Base-by-base conservation (phyloP, 1,284 basidiomycete genomes). In the Heimioporus retisporus region DNA sequence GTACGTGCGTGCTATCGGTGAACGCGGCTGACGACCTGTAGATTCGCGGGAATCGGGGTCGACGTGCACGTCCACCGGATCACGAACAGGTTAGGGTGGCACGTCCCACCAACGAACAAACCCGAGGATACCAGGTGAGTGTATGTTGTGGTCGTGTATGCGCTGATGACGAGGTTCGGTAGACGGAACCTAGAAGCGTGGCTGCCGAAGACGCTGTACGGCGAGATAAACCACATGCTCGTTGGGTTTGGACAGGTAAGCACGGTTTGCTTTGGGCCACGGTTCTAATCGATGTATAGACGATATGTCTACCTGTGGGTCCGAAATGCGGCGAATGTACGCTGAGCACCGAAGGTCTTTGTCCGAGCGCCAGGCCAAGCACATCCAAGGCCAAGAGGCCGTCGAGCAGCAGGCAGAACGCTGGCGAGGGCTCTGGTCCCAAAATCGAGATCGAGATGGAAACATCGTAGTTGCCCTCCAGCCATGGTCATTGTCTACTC, bases 51-150 rank as follows among this genome's bases (percentile, higher is more conserved):
- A 0, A 98, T 99, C 50, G 97, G 97, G 0, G 97, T 99, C 0
- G 97, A 99, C 73, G 93, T 96, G 0, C 96, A 99, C 75, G 97
- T 99, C 2, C 96, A 99, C 73, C 85, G 97, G 1, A 97, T 99
- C 65, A 96, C 96, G 18, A 97, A 98, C 73, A 86, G 96, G 23
- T 81, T 99, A 1, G 91, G 93, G 28, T 99, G 97, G 97, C 96
- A 98, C 79, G 88, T 89, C 63, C 89, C 87, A 4, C 88, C 89
- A 7, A 97, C 96, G 0, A 95, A 92, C 72, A 93, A 85, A 3
- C 94, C 97, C 0, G 97, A 99, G 78, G 89, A 94, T 74, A 98
- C 97, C 0, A 84, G 95, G 92, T 55, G 35, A 46, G 44, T 46
- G 16, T 13, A n/a, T n/a, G 44, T 46, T 46, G 14, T 21, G 16